Evolutionary conservation across 2,329 filamentous ascomycete genomes (phyloP), one percentile per base, ranked within the genome.

Genomic region (Calonectria montana): DNA sequence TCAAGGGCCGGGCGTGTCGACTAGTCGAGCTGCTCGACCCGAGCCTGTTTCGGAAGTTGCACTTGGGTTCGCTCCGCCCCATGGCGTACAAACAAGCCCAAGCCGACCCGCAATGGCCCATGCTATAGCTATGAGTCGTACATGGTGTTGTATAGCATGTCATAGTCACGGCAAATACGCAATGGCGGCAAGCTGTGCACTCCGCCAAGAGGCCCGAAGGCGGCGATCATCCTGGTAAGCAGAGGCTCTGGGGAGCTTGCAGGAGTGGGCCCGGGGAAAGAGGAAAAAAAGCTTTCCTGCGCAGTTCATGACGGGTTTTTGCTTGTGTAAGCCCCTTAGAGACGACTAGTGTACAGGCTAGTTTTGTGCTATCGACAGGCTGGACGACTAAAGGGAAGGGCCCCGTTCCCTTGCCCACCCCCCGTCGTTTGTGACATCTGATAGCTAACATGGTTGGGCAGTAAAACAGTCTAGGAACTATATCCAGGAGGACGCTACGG

Each of bases 201-300:
- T 57, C 61, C 41, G 77, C 77, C 77, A 79, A 79, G 77, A 53
- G 53, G 43, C 50, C 55, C 72, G 66, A 65, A 73, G 69, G 29
- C 70, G 76, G 55, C 71, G 72, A 79, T 79, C 76, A 78, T 71
- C 77, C 76, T 76, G 71, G 74, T 64, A 35, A 69, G 35, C 70
- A 62, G 67, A 74, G 68, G 25, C 61, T 48, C 57, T 67, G 15
- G 25, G 69, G 45, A 57, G 57, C 21, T 35, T 21, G 41, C 45
- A 57, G 45, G 63, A 64, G 73, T 73, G 65, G 71, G 63, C 35
- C 43, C 57, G 50, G 62, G 63, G 31, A 47, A 67, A 57, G 21
- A 45, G 21, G 23, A 50, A 27, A 50, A 47, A 48, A 53, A 59
- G 65, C 57, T 65, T 72, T 55, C 31, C 39, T 27, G 43, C 18